These are phyloP conservation scores for Incumbomyces lentus DNA, from an alignment of 2,329 filamentous ascomycete species.

Conservation along the genomic window DNA sequence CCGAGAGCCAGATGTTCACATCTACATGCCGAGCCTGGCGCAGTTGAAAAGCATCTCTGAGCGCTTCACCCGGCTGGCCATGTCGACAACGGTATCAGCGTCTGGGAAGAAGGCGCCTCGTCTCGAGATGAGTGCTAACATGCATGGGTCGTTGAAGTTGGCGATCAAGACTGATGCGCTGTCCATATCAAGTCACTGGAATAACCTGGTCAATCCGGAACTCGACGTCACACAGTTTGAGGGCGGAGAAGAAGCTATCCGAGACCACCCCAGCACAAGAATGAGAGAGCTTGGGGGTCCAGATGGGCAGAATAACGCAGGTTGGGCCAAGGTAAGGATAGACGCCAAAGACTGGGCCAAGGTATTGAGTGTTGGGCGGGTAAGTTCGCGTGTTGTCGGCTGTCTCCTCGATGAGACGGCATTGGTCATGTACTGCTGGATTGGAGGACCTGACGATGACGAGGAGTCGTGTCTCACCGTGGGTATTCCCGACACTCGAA, in stretches of 20 bases:
- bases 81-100: slow-evolving; percentile 23
- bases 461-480: slow-evolving; percentile 39
- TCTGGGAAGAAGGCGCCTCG: slow-evolving; percentile 44
- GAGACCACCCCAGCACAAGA: slow-evolving; percentile 69
- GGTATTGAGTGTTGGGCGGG: slow-evolving; percentile 81
- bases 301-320: slow-evolving; percentile 60
- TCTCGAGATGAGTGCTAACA: slow-evolving; percentile 81
- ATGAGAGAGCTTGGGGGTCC: slow-evolving; percentile 53
- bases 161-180: slow-evolving; percentile 74
- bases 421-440: slow-evolving; percentile 37
- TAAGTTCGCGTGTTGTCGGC: slow-evolving; percentile 86
- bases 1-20: slow-evolving; percentile 86
- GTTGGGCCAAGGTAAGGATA: slow-evolving; percentile 81
- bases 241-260: slow-evolving; percentile 54
- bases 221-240: slow-evolving; percentile 67
- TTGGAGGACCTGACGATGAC: slow-evolving; percentile 29
- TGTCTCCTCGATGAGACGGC: slow-evolving; percentile 47
- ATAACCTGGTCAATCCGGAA: slow-evolving; percentile 73
- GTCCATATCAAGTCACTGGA: slow-evolving; percentile 78
- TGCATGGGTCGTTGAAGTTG: slow-evolving; percentile 77
- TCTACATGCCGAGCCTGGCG: slow-evolving; percentile 73
- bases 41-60: slow-evolving; percentile 92
- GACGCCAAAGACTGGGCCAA: slow-evolving; percentile 91
- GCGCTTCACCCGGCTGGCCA: slow-evolving; percentile 79
- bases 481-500: slow-evolving; percentile 16